Base-by-base conservation (phyloP, 164 flowering plant species). In the Cinnamomum micranthum region DNA sequence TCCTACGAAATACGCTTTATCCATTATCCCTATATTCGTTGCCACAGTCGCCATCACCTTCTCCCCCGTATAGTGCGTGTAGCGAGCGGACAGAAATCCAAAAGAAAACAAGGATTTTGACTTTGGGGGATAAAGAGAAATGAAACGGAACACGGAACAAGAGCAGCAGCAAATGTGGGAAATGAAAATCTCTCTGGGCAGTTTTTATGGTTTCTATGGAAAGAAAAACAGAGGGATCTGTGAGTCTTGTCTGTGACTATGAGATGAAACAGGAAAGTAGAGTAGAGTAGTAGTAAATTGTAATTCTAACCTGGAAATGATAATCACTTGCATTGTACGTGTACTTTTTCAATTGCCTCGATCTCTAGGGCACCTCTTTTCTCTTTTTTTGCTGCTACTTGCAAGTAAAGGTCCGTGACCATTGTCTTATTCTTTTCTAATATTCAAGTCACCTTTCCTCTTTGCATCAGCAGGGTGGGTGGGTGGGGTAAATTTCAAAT, bases 1-100 rank as follows among this genome's bases (percentile, higher is more conserved):
- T 24, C 98, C 98, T 0, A 94, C 98, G 60, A 94, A 92, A 78
- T 92, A 94, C 0, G 97, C 98, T 71, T 89, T 82, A 65, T 92
- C 98, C 98, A 94, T 94, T 80, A 91, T 91, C 74, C 97, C 97
- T 9, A 89, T 91, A 69, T 86, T 92, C 62, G 87, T 74, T 71
- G 95, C 94, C 92, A 88, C 87, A 68, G 74, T 64, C 77, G 79
- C 77, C 81, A 80, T 76, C 58, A 72, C 66, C 27, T 15, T 19
- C 25, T 11, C 68, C 68, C 2, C n/a, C 3, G 15, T 31, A 6
- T 4, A 31, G 35, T 31, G 35, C 4, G 35, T 31, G 35, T 31
- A 27, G 28, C 2, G 28, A 31, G 35, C 0, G 6, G 35, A 31
- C 35, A 31, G 35, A 65, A 65, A 65, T 65, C 17, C 17, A 65